Conservation (phyloP, 768 basidiomycete genomes). For the Thelephora ganbajun region DNA sequence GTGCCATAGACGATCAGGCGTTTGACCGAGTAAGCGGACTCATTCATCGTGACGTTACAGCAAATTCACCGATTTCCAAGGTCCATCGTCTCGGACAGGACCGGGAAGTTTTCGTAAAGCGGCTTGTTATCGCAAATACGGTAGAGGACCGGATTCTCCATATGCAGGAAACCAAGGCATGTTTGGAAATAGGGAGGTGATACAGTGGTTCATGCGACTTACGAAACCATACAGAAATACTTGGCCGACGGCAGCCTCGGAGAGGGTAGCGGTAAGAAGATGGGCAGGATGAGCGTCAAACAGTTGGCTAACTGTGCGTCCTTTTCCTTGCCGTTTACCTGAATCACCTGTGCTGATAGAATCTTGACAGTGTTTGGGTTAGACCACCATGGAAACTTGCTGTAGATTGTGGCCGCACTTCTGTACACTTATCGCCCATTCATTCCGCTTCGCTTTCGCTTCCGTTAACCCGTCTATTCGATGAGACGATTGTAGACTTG, state of each 20-base stretch:
- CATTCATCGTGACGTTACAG: conserved; percentile 27
- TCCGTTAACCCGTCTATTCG: no score
- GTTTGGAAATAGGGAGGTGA: background rate
- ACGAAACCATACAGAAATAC: conserved; percentile 20
- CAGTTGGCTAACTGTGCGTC: background rate
- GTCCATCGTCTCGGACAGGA: conserved; percentile 26
- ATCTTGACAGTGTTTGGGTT: background rate
- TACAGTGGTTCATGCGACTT: background rate
- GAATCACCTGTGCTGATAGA: background rate
- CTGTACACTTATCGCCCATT: no score
- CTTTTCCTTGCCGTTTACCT: background rate
- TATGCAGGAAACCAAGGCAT: conserved; percentile 46
- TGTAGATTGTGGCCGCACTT: no score
- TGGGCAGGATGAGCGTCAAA: conserved; percentile 20
- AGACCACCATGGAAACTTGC: background rate
- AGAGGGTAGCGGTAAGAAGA: conserved; percentile 46
- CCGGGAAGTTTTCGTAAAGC: conserved; percentile 34
- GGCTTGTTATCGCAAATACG: conserved; percentile 40
- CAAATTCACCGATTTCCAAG: background rate
- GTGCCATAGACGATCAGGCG: conserved; percentile 47
- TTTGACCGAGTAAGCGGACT: conserved; percentile 29
- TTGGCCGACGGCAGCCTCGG: conserved; percentile 50
- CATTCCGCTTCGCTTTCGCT: no score
- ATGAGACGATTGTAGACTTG: no score
- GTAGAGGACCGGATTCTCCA: conserved; percentile 60